A percentile compares a stretch with the other conserved stretches of the same genome.
Conservation (phyloP, 2,329 filamentous ascomycete species). For the Lasiodiplodia gonubiensis region DNA sequence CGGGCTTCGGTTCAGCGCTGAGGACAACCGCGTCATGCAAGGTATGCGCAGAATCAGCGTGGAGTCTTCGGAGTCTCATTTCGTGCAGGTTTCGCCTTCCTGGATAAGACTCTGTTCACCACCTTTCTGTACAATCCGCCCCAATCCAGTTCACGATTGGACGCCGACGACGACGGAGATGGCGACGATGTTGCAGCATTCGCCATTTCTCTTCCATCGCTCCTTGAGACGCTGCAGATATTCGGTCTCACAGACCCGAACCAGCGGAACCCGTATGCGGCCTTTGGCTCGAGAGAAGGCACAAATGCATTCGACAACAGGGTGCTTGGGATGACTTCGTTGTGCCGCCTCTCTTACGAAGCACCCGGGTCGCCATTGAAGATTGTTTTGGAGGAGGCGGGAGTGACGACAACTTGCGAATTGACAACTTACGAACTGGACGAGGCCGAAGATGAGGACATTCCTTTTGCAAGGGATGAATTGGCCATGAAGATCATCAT, state of each 20-base stretch:
- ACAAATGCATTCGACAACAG: conserved; percentile 83
- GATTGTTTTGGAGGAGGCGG: conserved; percentile 83
- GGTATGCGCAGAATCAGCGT: conserved; percentile 55
- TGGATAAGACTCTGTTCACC: conserved; percentile 88
- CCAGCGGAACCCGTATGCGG: conserved; percentile 35
- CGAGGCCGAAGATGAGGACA: conserved; percentile 65
- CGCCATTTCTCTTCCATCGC: conserved; percentile 82
- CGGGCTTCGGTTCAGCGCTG: conserved; percentile 84
- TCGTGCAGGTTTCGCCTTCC: conserved; percentile 71
- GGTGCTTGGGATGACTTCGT: conserved; percentile 80
- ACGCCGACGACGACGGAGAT: conserved; percentile 48
- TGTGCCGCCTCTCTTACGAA: conserved; percentile 81
- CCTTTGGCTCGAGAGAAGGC: conserved; percentile 41
- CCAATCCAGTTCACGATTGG: conserved; percentile 26
- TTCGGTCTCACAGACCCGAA: conserved; percentile 69
- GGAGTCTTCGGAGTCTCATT: conserved; percentile 3
- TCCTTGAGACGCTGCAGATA: conserved; percentile 94
- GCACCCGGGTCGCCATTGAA: conserved; percentile 78
- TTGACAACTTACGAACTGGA: conserved; percentile 82
- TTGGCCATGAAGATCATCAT: conserved; percentile 94
- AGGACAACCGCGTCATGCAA: conserved; percentile 91
- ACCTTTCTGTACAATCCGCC: conserved; percentile 73
- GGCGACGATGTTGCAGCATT: conserved; percentile 68
- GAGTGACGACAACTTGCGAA: conserved; percentile 87
- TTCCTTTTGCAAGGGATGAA: conserved; percentile 82